A percentile compares a stretch with the other conserved stretches of the same genome.
phyloP scores from a whole-genome alignment of 495 filamentous ascomycete genomes.

The Trichoderma parareesei region DNA sequence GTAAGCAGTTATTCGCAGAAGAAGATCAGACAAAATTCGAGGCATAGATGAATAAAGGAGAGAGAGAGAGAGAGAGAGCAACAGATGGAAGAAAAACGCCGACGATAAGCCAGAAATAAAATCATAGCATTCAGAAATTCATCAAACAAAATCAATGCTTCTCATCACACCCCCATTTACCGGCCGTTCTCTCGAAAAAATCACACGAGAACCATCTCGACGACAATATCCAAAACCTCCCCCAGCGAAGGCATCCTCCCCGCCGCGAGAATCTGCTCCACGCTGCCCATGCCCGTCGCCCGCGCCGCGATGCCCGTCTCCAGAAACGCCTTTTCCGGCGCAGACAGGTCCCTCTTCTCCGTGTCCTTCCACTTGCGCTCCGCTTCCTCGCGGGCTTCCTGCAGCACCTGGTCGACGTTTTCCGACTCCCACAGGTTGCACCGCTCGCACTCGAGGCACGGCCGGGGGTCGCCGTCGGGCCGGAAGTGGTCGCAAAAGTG shows the following conservation, averaged over 20 bases:
- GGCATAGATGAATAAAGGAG: too few species aligned
- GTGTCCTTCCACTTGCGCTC: slow-evolving; percentile 72
- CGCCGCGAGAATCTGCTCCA: slow-evolving; percentile 21
- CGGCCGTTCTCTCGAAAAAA: too few species aligned
- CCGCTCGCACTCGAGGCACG: slow-evolving; percentile 69
- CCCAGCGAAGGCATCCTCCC: slow-evolving; percentile 32
- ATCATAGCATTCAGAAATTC: not conserved
- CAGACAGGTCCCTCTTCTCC: slow-evolving; percentile 46
- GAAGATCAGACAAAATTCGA: too few species aligned
- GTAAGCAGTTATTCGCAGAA: too few species aligned
- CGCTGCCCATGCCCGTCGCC: slow-evolving; percentile 15
- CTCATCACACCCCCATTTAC: not conserved
- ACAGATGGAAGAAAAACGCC: not conserved
- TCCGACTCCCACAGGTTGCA: slow-evolving; percentile 88
- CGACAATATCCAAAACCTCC: slow-evolving; percentile 36
- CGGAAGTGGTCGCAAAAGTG: slow-evolving; percentile 97
- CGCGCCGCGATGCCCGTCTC: slow-evolving; percentile 31
- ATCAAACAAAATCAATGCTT: not conserved
- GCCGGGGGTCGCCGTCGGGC: slow-evolving; percentile 54
- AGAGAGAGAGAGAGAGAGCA: not conserved
- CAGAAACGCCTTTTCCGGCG: slow-evolving; percentile 40
- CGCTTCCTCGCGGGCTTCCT: slow-evolving; percentile 66
- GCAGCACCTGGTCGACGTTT: slow-evolving; percentile 71
- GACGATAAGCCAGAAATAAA: not conserved
- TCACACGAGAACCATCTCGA: slow-evolving; percentile 30